Base-by-base conservation (phyloP, 202 grass and related monocot species). In the Setaria italica region DNA sequence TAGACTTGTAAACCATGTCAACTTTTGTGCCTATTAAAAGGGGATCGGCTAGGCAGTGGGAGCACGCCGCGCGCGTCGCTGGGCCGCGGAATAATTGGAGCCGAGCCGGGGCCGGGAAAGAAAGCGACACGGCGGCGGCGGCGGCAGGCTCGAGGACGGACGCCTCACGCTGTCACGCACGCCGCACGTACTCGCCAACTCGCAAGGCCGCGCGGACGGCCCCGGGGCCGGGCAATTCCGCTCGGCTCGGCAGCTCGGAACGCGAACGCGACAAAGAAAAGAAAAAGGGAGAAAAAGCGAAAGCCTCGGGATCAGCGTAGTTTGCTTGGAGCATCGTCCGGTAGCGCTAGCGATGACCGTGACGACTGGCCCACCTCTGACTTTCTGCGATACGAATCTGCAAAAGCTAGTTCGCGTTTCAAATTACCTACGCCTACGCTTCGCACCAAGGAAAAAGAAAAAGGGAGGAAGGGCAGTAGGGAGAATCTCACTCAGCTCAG, bases 61-160 rank as follows among this genome's bases (percentile, higher is more conserved):
- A 62, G 25, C 60, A 63, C 60, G 6, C 25, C 4, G 6, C 55
- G 50, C 50, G 1, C 53, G 17, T 4, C 25, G 10, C 25, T 12
- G 9, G 60, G 2, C 9, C 17, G 39, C 67, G 20, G 42, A 46
- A 70, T 54, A 67, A 37, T 37, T 65, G 7, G 65, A 10, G 35
- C 4, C 0, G 3, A 21, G 56, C 57, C 58, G 58, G 4, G 6
- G 51, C 51, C 15, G 15, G 21, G 34, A 35, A 35, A 35, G 34
- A 35, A 35, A 35, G 49, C 21, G 82, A 57, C 37, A 17, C 54
- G 15, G 66, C 21, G 62, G 73, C 19, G 64, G 37, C 41, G 48
- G 62, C 19, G 64, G 37, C 41, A 48, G 74, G 65, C 83, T 70
- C 74, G 64, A 85, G 81, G 83, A 25, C 50, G 50, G 48, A 0